phyloP scores from a whole-genome alignment of 352 stramenopile species.

The Globisporangium canariense region DNA sequence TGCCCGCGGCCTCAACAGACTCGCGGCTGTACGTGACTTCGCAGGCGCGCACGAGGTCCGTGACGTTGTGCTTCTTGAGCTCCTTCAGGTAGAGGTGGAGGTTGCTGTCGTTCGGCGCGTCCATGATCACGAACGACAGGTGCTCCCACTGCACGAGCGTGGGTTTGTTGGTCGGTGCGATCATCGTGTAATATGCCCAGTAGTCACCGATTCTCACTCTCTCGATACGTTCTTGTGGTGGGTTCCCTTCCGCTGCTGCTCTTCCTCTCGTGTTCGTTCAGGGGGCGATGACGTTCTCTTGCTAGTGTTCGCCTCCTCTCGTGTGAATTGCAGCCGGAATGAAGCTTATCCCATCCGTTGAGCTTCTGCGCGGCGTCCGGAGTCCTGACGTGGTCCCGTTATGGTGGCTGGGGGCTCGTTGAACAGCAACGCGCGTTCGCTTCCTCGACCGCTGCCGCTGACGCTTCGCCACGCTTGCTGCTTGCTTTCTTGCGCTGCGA shows the following conservation, averaged over 20 bases:
- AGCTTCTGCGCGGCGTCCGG: slow-evolving; percentile 17
- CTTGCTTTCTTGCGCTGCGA: slow-evolving; percentile 7
- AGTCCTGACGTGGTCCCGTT: slow-evolving; percentile 21
- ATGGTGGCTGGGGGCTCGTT: slow-evolving; percentile 14
- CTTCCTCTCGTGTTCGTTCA: slow-evolving; percentile 4
- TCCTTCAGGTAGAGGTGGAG: slow-evolving; percentile 97
- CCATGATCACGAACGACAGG: slow-evolving; percentile 98
- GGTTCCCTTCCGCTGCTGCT: background rate
- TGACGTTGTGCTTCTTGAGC: slow-evolving; percentile 95
- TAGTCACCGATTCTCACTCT: background rate
- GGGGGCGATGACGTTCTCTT: slow-evolving; percentile 6
- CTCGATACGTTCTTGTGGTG: slow-evolving; percentile 3
- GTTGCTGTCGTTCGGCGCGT: slow-evolving; percentile 95
- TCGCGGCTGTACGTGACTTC: slow-evolving; percentile 93
- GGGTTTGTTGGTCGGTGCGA: slow-evolving; percentile 82
- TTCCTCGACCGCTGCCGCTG: slow-evolving; percentile 5
- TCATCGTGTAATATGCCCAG: slow-evolving; percentile 39
- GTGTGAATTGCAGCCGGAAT: slow-evolving; percentile 21
- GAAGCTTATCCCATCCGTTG: slow-evolving; percentile 47
- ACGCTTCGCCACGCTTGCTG: slow-evolving; percentile 16
- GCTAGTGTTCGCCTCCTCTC: slow-evolving; percentile 20
- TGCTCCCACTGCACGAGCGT: slow-evolving; percentile 86
- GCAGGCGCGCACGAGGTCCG: slow-evolving; percentile 93
- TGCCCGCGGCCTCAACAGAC: slow-evolving; percentile 92
- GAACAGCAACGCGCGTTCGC: background rate